A percentile compares a stretch with the other conserved stretches of the same genome.
phyloP scores from a whole-genome alignment of 2,329 filamentous ascomycete genomes.

The Mycosphaerelloides madeirae region DNA sequence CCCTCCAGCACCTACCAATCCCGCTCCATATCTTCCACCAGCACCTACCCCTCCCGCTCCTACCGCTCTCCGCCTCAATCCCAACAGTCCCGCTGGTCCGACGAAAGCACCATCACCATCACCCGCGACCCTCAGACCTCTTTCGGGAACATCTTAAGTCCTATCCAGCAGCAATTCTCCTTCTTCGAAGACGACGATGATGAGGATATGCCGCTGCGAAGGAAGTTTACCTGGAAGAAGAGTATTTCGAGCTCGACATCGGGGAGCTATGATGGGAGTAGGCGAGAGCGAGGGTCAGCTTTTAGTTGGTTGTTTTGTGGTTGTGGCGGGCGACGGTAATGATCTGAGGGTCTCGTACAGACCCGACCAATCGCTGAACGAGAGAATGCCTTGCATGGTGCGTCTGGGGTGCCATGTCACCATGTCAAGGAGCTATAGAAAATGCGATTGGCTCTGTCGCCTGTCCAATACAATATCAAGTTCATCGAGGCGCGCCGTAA shows the following conservation, averaged over 20 bases:
- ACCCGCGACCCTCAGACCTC: constrained; percentile 19
- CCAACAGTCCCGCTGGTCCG: constrained; percentile 23
- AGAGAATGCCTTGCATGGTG: too few relatives aligned
- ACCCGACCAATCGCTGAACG: too few relatives aligned
- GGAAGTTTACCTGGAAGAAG: constrained; percentile 22
- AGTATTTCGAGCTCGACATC: constrained; percentile 1
- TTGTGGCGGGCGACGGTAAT: too few relatives aligned
- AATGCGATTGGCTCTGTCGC: too few relatives aligned
- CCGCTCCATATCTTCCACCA: constrained; percentile 6
- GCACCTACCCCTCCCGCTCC: constrained; percentile 1
- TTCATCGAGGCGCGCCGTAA: too few relatives aligned
- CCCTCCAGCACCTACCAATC: not conserved
- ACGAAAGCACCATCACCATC: constrained; percentile 27
- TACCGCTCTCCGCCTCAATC: not conserved
- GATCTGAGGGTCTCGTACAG: too few relatives aligned
- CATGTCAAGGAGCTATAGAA: too few relatives aligned
- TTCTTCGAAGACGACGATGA: constrained; percentile 28
- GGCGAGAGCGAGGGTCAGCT: not conserved
- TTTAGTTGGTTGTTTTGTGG: constrained; percentile 15
- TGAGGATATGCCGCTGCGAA: constrained; percentile 18
- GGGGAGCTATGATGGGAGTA: constrained; percentile 1
- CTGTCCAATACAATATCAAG: too few relatives aligned
- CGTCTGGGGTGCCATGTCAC: too few relatives aligned
- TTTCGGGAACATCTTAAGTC: constrained; percentile 22
- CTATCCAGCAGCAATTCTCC: constrained; percentile 25